Percentiles rank a stretch among this genome's conserved stretches.
phyloP scores from a whole-genome alignment of 148 eudicot genomes.

The Linanthus parryae region DNA sequence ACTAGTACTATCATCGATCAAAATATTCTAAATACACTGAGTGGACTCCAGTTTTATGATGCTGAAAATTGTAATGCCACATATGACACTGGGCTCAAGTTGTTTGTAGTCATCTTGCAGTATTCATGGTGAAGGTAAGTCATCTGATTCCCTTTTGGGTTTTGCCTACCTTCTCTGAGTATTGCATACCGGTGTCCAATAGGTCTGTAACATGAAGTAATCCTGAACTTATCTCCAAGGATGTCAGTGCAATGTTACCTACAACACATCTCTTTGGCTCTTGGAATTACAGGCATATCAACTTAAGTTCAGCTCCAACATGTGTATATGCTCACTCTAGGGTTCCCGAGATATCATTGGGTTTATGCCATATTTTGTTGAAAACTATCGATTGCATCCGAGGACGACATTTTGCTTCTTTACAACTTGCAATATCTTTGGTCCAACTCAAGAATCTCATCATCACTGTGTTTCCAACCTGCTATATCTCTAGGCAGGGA shows the following conservation, averaged over 20 bases:
- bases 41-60: too few relatives aligned
- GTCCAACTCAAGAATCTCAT: constrained; percentile 44
- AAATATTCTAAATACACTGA: too few relatives aligned
- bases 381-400: constrained; percentile 53
- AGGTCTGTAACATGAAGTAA: constrained; percentile 63
- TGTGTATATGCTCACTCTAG: constrained; percentile 67
- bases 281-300: constrained; percentile 32
- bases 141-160: constrained; percentile 63
- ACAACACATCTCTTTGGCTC: constrained; percentile 53
- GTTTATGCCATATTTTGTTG: constrained; percentile 47
- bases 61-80: too few relatives aligned
- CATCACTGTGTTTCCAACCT: constrained; percentile 71
- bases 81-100: too few relatives aligned
- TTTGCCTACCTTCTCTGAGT: constrained; percentile 68
- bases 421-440: constrained; percentile 46
- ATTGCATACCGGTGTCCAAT: constrained; percentile 43
- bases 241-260: constrained; percentile 63
- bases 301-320: constrained; percentile 56
- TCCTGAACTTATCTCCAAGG: constrained; percentile 50
- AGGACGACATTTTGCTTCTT: constrained; percentile 55
- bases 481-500: too few relatives aligned
- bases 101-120: constrained; percentile 6
- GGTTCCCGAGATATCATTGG: constrained; percentile 48
- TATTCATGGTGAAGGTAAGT: constrained; percentile 49
- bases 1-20: too few relatives aligned